Evolutionary conservation across 179 eudicot genomes (phyloP), one percentile per base, ranked within the genome.

Genomic region (Carnegiea gigantea): DNA sequence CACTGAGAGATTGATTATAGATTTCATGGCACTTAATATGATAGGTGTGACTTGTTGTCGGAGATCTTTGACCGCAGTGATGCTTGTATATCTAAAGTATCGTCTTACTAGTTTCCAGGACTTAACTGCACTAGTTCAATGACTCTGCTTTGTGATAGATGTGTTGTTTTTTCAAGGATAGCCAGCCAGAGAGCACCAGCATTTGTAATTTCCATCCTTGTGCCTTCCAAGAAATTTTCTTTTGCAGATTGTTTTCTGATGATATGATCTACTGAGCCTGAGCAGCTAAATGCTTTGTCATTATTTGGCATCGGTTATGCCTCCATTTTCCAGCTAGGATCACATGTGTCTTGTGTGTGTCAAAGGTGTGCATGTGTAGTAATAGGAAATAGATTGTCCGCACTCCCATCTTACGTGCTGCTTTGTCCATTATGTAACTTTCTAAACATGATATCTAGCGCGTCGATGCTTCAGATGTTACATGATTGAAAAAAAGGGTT

Each of bases 91-190:
- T 26, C 1, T 65, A 65, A 65, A 13, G 33, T 26, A 65, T 65
- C 36, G 8, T 65, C 33, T 23, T 36, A 65, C n/a, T 65, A 23
- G 13, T 65, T 40, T 65, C 57, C 57, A 51, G 57, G 57, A 51
- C 70, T 65, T 26, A 20, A 10, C 70, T 64, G 33, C 70, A 53
- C n/a, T 11, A 7, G 21, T 68, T 67, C 23, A 49, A 28, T 33
- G n/a, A 13, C 18, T 57, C 20, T 40, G 17, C 10, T 80, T 33
- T 9, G 1, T 3, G 14, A 13, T 18, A 17, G 76, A 74, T 40
- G 51, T 57, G 72, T 18, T 44, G n/a, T n/a, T 23, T 26, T 13
- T 54, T 64, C 65, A 75, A 65, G 65, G 75, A 81, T 12, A 57
- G 67, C 17, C 79, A 28, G 38, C 65, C 38, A 64, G 76, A 46